Conservation (phyloP, 257 asterid genomes). For the Nicotiana otophora region DNA sequence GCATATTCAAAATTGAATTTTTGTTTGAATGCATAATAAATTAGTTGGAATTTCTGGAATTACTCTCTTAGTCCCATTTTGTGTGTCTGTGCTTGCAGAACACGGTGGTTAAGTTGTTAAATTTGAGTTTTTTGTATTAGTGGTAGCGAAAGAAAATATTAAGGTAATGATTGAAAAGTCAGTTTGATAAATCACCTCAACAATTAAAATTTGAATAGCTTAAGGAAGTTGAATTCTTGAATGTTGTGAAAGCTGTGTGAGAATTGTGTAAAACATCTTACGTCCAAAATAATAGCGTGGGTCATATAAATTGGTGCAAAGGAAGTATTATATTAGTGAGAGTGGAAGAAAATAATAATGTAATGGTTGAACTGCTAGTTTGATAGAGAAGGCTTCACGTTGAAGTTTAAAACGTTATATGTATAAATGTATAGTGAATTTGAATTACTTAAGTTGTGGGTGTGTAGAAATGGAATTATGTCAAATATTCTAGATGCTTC, state of each 20-base stretch:
- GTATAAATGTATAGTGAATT: not conserved
- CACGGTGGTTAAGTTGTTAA: not conserved
- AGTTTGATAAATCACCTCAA: not conserved
- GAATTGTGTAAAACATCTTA: not conserved
- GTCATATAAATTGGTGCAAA: not conserved
- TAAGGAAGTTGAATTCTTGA: not conserved
- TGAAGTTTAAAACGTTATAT: not conserved
- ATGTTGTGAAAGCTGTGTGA: not conserved
- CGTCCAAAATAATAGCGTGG: not conserved
- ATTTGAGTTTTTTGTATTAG: not conserved
- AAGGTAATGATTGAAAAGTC: not conserved
- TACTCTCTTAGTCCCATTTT: not conserved
- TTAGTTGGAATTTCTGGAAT: not conserved
- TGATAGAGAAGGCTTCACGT: not conserved
- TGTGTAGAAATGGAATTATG: not conserved
- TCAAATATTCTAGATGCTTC: not conserved
- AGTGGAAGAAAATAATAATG: not conserved
- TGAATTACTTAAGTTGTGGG: not conserved
- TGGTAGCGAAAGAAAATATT: not conserved
- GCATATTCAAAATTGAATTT: not conserved
- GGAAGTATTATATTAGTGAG: not conserved
- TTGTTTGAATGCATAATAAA: not conserved
- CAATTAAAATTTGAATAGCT: not conserved
- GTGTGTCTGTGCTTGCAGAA: not conserved
- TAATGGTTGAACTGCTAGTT: not conserved